phyloP scores from a whole-genome alignment of 257 asterid genomes.

The Craterostigma plantagineum region DNA sequence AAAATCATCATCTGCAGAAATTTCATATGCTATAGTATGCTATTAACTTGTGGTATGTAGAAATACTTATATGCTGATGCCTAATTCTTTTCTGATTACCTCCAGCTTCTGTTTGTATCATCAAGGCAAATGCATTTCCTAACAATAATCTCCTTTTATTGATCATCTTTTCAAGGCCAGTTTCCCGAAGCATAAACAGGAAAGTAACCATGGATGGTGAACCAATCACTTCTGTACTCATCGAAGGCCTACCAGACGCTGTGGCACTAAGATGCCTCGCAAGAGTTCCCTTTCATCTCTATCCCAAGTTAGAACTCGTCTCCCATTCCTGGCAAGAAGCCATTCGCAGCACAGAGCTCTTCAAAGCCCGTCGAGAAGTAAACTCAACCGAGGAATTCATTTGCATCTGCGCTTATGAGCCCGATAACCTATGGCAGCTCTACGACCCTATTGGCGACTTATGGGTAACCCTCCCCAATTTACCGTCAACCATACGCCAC shows the following conservation, averaged over 20 bases:
- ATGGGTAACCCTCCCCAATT: slow-evolving; percentile 82
- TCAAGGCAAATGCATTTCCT: too few relatives aligned
- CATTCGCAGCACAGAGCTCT: slow-evolving; percentile 54
- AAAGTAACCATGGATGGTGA: too few relatives aligned
- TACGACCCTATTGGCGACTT: slow-evolving; percentile 66
- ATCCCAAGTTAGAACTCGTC: slow-evolving; percentile 64
- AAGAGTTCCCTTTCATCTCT: slow-evolving; percentile 75
- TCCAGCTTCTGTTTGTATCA: too few relatives aligned
- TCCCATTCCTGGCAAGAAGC: slow-evolving; percentile 85
- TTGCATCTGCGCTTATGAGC: slow-evolving; percentile 78
- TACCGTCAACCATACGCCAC: slow-evolving; percentile 76
- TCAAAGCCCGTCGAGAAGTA: slow-evolving; percentile 77
- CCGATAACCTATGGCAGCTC: slow-evolving; percentile 93
- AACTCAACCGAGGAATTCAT: slow-evolving; percentile 63
- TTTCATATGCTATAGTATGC: too few relatives aligned
- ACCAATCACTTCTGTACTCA: slow-evolving; percentile 59
- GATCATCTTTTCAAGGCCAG: too few relatives aligned
- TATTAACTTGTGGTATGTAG: too few relatives aligned
- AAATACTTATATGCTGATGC: too few relatives aligned
- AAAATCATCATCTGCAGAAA: too few relatives aligned
- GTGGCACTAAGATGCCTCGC: slow-evolving; percentile 88
- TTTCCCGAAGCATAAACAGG: too few relatives aligned
- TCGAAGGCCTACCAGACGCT: slow-evolving; percentile 98
- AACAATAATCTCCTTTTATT: too few relatives aligned
- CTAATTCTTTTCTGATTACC: too few relatives aligned